A percentile compares a stretch with the other conserved stretches of the same genome.
Evolutionary conservation across 1,284 basidiomycete species (phyloP).

Genomic region (Sutorius eximius): DNA sequence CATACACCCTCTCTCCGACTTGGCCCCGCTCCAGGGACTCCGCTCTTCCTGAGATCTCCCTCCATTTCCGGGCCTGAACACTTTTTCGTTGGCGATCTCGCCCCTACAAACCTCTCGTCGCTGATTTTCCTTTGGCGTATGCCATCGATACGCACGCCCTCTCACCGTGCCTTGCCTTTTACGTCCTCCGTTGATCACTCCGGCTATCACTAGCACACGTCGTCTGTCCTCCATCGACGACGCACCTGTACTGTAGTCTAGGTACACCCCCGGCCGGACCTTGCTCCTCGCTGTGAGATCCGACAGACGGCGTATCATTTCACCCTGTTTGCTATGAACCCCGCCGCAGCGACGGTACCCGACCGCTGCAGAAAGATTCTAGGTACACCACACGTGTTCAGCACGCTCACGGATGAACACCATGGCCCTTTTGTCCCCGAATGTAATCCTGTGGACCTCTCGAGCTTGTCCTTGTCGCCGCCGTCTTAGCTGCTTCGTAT

Average conservation of each 20-base stretch:
- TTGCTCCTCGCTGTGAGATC: conserved; percentile 17
- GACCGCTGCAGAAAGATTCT: not conserved
- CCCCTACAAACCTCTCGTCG: conserved; percentile 5
- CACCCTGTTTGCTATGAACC: not conserved
- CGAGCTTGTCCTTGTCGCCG: conserved; percentile 9
- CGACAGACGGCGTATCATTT: not conserved
- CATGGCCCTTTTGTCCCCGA: conserved; percentile 20
- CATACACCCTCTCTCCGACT: not conserved
- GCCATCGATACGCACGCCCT: not conserved
- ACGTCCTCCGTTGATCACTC: conserved; percentile 13
- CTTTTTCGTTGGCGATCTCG: conserved; percentile 26
- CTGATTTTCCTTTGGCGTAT: not conserved
- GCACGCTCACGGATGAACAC: not conserved
- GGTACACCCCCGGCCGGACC: conserved; percentile 14
- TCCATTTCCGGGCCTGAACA: conserved; percentile 26
- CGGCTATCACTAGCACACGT: conserved; percentile 23
- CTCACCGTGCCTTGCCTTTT: conserved; percentile 12
- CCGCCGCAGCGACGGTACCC: not conserved
- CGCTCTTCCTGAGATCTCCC: conserved; percentile 23
- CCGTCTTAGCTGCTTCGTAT: conserved; percentile 21
- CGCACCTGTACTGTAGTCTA: conserved; percentile 10
- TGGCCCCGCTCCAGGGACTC: conserved; percentile 23
- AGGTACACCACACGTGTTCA: conserved; percentile 3
- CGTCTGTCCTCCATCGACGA: not conserved
- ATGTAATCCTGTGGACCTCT: conserved; percentile 2